Percentiles rank a stretch among this genome's conserved stretches.
These are phyloP conservation scores for Didymella lethalis DNA, from an alignment of 2,329 filamentous ascomycete genomes.

Conservation along the genomic window DNA sequence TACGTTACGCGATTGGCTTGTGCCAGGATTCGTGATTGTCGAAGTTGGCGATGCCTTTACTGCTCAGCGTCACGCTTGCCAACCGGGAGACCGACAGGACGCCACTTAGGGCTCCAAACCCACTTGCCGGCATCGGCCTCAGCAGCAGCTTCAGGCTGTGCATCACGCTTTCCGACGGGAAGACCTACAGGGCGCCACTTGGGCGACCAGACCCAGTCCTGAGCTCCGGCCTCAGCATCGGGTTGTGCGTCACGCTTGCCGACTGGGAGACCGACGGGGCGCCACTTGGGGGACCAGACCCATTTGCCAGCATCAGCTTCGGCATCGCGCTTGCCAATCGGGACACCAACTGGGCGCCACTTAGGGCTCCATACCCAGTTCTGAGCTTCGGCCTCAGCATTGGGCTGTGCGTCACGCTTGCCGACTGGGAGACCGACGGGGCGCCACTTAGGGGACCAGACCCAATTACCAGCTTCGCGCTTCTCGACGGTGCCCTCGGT, in stretches of 20 bases:
- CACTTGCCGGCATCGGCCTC: constrained; percentile 14
- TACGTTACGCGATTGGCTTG: not conserved
- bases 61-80: constrained; percentile 45
- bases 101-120: constrained; percentile 3
- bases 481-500: constrained; percentile 12
- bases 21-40: not conserved
- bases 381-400: constrained; percentile 7
- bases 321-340: constrained; percentile 29
- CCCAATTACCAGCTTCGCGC: constrained; percentile 15
- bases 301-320: not conserved
- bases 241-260: constrained; percentile 41
- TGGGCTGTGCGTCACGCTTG: constrained; percentile 14
- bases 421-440: not conserved
- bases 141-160: constrained; percentile 9
- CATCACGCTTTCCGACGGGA: constrained; percentile 30
- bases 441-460: not conserved
- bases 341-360: constrained; percentile 25
- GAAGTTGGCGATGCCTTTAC: constrained; percentile 1
- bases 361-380: constrained; percentile 6
- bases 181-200: constrained; percentile 25
- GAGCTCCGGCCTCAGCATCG: constrained; percentile 12
- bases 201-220: constrained; percentile 6
- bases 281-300: constrained; percentile 4
- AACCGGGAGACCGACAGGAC: constrained; percentile 27
- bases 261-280: constrained; percentile 11